phyloP scores from a whole-genome alignment of 495 filamentous ascomycete species.

The Aeminium ludgeri region DNA sequence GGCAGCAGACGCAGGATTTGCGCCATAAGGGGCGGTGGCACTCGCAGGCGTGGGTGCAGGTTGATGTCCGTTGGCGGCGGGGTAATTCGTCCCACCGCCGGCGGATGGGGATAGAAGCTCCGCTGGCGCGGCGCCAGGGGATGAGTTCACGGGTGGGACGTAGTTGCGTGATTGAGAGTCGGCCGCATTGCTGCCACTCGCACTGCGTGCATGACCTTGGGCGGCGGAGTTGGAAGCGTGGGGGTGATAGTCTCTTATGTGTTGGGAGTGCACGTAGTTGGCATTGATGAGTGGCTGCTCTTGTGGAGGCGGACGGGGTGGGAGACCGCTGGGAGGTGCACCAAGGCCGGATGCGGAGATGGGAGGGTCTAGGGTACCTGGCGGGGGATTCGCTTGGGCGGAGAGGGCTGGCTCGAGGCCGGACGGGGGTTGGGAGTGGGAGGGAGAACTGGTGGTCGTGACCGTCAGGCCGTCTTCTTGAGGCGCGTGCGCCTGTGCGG shows the following conservation, averaged over 20 bases:
- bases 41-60: slow-evolving; percentile 5
- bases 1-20: too few relatives aligned
- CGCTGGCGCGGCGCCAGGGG: background rate
- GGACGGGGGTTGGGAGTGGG: slow-evolving; percentile 10
- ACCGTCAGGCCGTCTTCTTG: slow-evolving; percentile 4
- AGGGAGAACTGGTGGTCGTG: slow-evolving; percentile 7
- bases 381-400: slow-evolving; percentile 11
- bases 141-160: slow-evolving; percentile 7
- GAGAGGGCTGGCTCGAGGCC: slow-evolving; percentile 18
- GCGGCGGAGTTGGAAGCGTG: slow-evolving; percentile 35
- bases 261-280: slow-evolving; percentile 38
- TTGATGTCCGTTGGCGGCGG: slow-evolving; percentile 1
- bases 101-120: background rate
- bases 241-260: slow-evolving; percentile 40
- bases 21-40: too few relatives aligned
- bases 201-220: slow-evolving; percentile 32
- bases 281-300: slow-evolving; percentile 41
- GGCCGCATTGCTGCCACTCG: slow-evolving; percentile 26
- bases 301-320: slow-evolving; percentile 36
- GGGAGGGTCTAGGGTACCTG: background rate
- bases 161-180: slow-evolving; percentile 4
- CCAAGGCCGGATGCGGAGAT: slow-evolving; percentile 11
- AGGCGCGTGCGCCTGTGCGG: slow-evolving; percentile 4
- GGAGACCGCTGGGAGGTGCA: slow-evolving; percentile 34
- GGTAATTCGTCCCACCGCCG: background rate